Percentiles rank a stretch among this genome's conserved stretches.
Conservation (phyloP, 805 yeast genomes). For the Candida namnaoensis region DNA sequence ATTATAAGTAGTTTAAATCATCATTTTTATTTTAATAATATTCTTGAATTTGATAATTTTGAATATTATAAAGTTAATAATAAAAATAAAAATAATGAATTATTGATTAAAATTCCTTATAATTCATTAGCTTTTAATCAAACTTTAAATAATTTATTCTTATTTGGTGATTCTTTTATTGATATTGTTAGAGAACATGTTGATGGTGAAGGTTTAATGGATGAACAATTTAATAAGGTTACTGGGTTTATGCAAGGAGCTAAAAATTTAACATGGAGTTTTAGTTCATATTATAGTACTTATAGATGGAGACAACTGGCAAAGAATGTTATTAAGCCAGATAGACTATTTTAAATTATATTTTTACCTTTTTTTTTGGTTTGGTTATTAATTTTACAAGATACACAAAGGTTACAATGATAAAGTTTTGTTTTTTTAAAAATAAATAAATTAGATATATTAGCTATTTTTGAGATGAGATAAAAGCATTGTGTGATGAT, state of each 20-base stretch:
- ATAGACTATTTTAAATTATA: conserved; percentile 4
- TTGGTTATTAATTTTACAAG: no score
- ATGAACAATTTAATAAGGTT: conserved; percentile 81
- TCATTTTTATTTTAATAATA: conserved; percentile 22
- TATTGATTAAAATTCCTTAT: conserved; percentile 15
- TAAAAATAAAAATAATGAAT: background rate
- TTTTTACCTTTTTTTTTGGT: no score
- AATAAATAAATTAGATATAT: no score
- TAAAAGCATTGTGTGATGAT: no score
- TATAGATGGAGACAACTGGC: conserved; percentile 51
- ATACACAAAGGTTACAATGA: no score
- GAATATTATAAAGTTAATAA: background rate
- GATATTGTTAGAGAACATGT: conserved; percentile 50
- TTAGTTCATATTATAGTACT: conserved; percentile 68
- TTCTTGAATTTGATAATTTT: conserved; percentile 9
- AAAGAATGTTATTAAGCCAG: conserved; percentile 13
- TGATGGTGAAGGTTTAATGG: conserved; percentile 62
- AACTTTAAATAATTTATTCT: conserved; percentile 35
- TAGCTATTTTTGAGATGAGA: no score
- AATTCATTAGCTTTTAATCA: conserved; percentile 33
- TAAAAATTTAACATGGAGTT: conserved; percentile 81
- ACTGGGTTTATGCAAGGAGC: conserved; percentile 90
- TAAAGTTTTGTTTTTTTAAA: no score
- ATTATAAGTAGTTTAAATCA: conserved; percentile 24
- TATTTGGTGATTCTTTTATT: conserved; percentile 62